Base-by-base conservation (phyloP, 306 rosid genomes). In the Fragaria iinumae region DNA sequence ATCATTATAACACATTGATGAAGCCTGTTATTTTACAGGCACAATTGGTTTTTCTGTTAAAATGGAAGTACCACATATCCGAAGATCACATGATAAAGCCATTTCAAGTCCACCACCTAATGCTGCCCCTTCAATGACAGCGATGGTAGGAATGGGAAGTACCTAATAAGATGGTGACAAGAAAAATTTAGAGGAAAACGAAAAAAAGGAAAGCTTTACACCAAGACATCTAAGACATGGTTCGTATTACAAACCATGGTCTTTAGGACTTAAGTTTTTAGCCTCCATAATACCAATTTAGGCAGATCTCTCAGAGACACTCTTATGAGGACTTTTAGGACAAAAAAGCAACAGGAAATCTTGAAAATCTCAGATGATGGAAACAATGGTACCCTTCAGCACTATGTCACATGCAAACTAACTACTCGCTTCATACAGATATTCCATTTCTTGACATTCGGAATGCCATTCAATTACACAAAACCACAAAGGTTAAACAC, bases 101-200 rank as follows among this genome's bases (percentile, higher is more conserved):
- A 95, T 84, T 88, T 92, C 97, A 83, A 95, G 93, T 82, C 98
- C 98, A 83, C 98, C 97, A 56, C 98, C 98, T 76, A 92, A 79
- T 34, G 98, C 97, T 27, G 85, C 97, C 76, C 98, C 98, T 85
- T 95, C 98, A 79, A 95, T 87, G 76, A 86, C 91, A 48, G 97
- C 97, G 76, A 95, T 87, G 76, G 93, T 89, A 71, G 98, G 98
- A 67, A 95, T 69, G 49, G 65, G 36, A 81, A 95, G 86, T 70
- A 55, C 89, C 97, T 95, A 86, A 83, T 64, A 80, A 63, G 73
- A 79, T n/a, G 67, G 23, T 78, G 12, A 73, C 74, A 85, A 67
- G 67, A 43, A 74, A 39, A 20, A 60, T 25, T n/a, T 29, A 29
- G n/a, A 16, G 3, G 13, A 60, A 60, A 44, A 72, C 20, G 44